phyloP scores from a whole-genome alignment of 1,139 yeast genomes.

The Suhomyces yuchorum region DNA sequence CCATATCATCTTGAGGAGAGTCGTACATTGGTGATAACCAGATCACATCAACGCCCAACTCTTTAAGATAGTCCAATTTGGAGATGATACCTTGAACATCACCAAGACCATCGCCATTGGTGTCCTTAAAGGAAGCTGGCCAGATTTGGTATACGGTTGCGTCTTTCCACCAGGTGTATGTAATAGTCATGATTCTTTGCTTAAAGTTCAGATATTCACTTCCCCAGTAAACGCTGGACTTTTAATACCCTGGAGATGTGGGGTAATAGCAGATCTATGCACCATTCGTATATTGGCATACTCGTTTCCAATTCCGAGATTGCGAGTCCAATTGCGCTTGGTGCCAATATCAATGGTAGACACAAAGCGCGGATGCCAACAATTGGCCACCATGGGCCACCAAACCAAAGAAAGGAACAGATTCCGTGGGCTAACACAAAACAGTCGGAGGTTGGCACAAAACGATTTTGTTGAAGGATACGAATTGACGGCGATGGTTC shows the following conservation, averaged over 20 bases:
- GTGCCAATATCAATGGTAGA: no score
- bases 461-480: not conserved
- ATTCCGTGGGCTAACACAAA: no score
- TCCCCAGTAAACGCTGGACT: not conserved
- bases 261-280: not conserved
- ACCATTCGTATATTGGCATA: not conserved
- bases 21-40: slow-evolving; percentile 64
- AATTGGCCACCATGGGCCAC: no score
- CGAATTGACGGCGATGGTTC: not conserved
- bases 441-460: not conserved
- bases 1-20: slow-evolving; percentile 66
- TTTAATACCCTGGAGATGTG: not conserved
- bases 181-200: slow-evolving; percentile 10
- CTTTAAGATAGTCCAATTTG: slow-evolving; percentile 53
- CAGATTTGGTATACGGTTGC: slow-evolving; percentile 58
- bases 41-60: slow-evolving; percentile 53
- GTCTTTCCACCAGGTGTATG: slow-evolving; percentile 56
- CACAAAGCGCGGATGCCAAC: no score
- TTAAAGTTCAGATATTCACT: not conserved
- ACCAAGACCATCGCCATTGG: slow-evolving; percentile 60
- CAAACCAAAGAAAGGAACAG: no score
- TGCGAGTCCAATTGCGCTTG: not conserved
- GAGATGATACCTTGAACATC: slow-evolving; percentile 57
- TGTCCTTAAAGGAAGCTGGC: slow-evolving; percentile 60
- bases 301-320: not conserved